These are phyloP conservation scores for Artemisia tridentata DNA, from an alignment of 129 eudicot genomes.

Conservation along the genomic window DNA sequence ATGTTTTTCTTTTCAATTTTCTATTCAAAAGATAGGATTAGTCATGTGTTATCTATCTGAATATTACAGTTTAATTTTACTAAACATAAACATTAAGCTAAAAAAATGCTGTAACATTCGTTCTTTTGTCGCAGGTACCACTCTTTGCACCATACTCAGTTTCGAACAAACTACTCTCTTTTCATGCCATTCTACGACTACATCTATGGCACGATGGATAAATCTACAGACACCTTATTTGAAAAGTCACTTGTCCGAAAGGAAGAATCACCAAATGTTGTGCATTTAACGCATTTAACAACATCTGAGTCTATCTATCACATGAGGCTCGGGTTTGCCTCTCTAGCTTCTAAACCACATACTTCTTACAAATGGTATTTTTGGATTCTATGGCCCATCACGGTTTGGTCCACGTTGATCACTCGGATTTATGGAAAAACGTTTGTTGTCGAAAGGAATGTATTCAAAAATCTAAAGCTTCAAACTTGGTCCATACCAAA, in stretches of 20 bases:
- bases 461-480: slow-evolving; percentile 39
- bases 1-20: too few species aligned
- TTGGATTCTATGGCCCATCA: slow-evolving; percentile 48
- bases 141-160: slow-evolving; percentile 80
- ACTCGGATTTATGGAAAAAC: slow-evolving; percentile 35
- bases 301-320: slow-evolving; percentile 61
- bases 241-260: slow-evolving; percentile 43
- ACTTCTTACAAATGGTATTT: slow-evolving; percentile 43
- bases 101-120: not conserved
- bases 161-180: slow-evolving; percentile 67
- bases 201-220: slow-evolving; percentile 59
- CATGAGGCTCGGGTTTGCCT: slow-evolving; percentile 53
- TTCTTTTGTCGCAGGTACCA: slow-evolving; percentile 44
- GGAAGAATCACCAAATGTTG: slow-evolving; percentile 51
- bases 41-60: too few species aligned
- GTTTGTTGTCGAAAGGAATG: slow-evolving; percentile 52
- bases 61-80: not conserved
- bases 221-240: slow-evolving; percentile 45
- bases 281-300: slow-evolving; percentile 65
- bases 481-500: slow-evolving; percentile 59
- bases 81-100: not conserved
- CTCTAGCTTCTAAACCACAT: slow-evolving; percentile 55
- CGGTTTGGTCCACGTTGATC: slow-evolving; percentile 32
- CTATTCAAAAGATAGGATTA: too few species aligned
- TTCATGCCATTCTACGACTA: slow-evolving; percentile 85